Evolutionary conservation across 2,329 filamentous ascomycete genomes (phyloP), one percentile per base, ranked within the genome.

Genomic region (Coniosporium tulheliwenetii): DNA sequence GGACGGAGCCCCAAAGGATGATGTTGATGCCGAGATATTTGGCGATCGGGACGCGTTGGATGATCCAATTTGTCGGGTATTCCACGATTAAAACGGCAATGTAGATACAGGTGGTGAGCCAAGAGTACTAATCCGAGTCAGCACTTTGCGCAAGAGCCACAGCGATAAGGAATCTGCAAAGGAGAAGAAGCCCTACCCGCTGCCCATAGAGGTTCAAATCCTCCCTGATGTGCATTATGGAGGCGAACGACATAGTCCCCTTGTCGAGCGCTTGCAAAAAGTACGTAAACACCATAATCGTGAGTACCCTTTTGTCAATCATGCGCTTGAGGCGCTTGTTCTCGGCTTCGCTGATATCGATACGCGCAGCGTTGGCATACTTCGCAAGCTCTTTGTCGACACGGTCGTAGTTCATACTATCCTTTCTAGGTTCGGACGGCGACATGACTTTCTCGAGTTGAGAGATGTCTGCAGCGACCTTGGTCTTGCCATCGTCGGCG

Each of bases 41-140:
- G 8, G 67, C 71, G 1, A 72, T 67, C 5, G 77, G 75, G 5
- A 78, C 61, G 36, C 65, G 66, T 43, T 81, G 75, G 12, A 81
- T 65, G 14, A 79, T 64, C 45, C 70, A 71, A 43, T 66, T 81
- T 55, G 79, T 79, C 0, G 81, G 81, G 51, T 82, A 84, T 55
- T 85, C 80, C 47, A 82, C 79, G 37, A 78, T 58, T 8, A 85
- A 63, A 14, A 83, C 75, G 39, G 73, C 77, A 45, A 84, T 76
- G 61, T 84, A 85, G 47, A 85, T 81, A 65, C 76, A 81, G 10
- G 78, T 81, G 0, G 76, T 81, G 39, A 85, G 63, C 80, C 80
- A 85, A 19, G 69, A 73, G 54, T 77, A 85, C 60, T 83, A 54
- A 13, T 26, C 19, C 19, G 19, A 26, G 19, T 26, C 19, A 26